Percentiles rank a stretch among this genome's conserved stretches.
Evolutionary conservation across 2,329 filamentous ascomycete genomes (phyloP).

Genomic region (Coleophoma cylindrospora): DNA sequence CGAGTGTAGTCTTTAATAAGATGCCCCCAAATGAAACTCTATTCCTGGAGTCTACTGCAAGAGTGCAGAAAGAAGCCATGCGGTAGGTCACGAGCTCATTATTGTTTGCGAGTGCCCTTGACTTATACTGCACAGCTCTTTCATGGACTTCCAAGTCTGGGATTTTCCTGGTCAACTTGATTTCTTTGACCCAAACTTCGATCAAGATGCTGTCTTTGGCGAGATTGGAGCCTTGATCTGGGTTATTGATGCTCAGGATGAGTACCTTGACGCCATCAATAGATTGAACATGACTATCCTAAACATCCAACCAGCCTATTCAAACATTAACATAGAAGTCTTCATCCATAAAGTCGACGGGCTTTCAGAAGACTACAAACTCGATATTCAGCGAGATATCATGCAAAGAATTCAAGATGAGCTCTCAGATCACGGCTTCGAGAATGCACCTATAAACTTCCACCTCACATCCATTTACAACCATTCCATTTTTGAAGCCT

Average conservation of each 20-base stretch:
- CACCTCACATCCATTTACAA: conserved; percentile 98
- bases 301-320: conserved; percentile 81
- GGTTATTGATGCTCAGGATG: conserved; percentile 98
- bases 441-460: conserved; percentile 90
- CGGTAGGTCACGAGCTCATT: conserved; percentile 55
- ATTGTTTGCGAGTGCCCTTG: too few relatives aligned
- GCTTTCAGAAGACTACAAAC: conserved; percentile 93
- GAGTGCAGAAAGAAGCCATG: conserved; percentile 92
- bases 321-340: conserved; percentile 93
- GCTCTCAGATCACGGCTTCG: conserved; percentile 85
- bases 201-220: conserved; percentile 89
- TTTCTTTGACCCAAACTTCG: conserved; percentile 83
- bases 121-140: conserved; percentile 59
- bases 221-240: conserved; percentile 93
- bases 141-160: conserved; percentile 99
- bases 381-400: conserved; percentile 94
- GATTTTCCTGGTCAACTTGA: conserved; percentile 95
- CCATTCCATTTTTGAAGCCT: conserved; percentile 96
- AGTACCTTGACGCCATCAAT: conserved; percentile 87
- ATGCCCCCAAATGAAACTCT: conserved; percentile 92
- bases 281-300: conserved; percentile 86
- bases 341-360: conserved; percentile 99
- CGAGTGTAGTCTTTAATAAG: conserved; percentile 98
- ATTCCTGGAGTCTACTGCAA: conserved; percentile 90
- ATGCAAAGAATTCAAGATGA: conserved; percentile 96